Conservation (phyloP, 1,139 yeast species). For the Suhomyces guaymorum region DNA sequence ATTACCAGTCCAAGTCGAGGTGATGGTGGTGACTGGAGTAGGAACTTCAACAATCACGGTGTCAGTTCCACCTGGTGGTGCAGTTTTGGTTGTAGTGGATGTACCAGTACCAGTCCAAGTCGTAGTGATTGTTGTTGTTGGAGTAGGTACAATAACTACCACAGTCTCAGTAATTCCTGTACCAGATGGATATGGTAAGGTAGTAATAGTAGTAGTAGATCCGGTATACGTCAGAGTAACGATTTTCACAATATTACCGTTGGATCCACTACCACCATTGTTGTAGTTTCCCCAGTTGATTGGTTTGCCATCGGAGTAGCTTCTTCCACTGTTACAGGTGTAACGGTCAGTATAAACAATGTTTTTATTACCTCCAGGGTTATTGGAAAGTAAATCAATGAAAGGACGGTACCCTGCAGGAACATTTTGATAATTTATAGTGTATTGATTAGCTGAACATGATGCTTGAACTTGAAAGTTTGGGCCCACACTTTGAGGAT, state of each 20-base stretch:
- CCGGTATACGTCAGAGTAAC: no score
- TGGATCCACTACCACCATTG: no score
- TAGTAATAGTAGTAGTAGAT: no score
- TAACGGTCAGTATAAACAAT: not conserved
- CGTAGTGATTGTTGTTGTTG: not conserved
- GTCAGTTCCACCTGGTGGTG: conserved; percentile 11
- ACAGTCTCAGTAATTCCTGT: no score
- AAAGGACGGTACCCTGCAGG: not conserved
- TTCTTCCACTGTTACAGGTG: not conserved
- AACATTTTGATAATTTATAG: not conserved
- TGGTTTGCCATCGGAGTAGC: no score
- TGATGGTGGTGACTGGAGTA: conserved; percentile 20
- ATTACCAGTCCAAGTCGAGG: conserved; percentile 21
- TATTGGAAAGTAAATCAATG: not conserved
- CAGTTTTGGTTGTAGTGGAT: conserved; percentile 11
- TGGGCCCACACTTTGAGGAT: not conserved
- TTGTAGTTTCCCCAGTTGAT: no score
- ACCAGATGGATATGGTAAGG: no score
- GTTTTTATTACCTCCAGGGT: not conserved
- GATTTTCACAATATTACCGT: not conserved
- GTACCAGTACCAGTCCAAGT: conserved; percentile 3
- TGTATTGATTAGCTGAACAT: not conserved
- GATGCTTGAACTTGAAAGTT: not conserved
- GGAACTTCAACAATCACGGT: conserved; percentile 12
- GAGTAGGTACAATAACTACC: conserved; percentile 17